Evolutionary conservation across 768 basidiomycete genomes (phyloP).

Genomic region (Tulasnella sp.): DNA sequence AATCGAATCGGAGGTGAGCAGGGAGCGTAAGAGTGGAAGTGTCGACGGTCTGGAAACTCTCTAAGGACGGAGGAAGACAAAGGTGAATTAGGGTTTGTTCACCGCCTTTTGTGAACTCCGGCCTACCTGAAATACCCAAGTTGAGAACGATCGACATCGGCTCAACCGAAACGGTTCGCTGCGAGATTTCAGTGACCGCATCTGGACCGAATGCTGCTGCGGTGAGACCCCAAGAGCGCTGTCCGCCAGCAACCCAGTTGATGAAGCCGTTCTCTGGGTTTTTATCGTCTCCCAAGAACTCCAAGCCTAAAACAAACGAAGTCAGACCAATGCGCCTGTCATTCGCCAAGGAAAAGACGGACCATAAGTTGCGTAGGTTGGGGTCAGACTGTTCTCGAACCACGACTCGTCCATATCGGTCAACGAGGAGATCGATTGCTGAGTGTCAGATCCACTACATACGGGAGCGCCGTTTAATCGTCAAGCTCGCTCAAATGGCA

Average conservation of each 20-base stretch:
- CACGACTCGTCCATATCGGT: conserved; percentile 45
- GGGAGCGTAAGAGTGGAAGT: conserved; percentile 60
- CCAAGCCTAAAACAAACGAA: background rate
- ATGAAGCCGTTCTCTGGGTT: conserved; percentile 32
- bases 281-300: background rate
- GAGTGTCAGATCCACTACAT: conserved; percentile 49
- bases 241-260: conserved; percentile 36
- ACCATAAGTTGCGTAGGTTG: conserved; percentile 34
- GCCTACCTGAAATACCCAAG: conserved; percentile 26
- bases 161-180: conserved; percentile 39
- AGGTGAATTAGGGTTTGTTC: conserved; percentile 54
- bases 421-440: conserved; percentile 53
- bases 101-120: background rate
- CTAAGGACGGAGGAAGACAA: conserved; percentile 34
- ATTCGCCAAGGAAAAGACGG: background rate
- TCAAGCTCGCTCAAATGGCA: background rate
- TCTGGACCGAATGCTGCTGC: conserved; percentile 36
- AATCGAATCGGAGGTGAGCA: conserved; percentile 66
- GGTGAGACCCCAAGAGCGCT: conserved; percentile 34
- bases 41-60: conserved; percentile 64
- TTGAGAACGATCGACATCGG: conserved; percentile 37
- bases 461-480: background rate
- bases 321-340: background rate
- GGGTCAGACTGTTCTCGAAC: conserved; percentile 28
- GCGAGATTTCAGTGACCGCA: conserved; percentile 32